Percentiles rank a stretch among this genome's conserved stretches.
phyloP scores from a whole-genome alignment of 495 filamentous ascomycete species.

The Talaromyces wortmannii region DNA sequence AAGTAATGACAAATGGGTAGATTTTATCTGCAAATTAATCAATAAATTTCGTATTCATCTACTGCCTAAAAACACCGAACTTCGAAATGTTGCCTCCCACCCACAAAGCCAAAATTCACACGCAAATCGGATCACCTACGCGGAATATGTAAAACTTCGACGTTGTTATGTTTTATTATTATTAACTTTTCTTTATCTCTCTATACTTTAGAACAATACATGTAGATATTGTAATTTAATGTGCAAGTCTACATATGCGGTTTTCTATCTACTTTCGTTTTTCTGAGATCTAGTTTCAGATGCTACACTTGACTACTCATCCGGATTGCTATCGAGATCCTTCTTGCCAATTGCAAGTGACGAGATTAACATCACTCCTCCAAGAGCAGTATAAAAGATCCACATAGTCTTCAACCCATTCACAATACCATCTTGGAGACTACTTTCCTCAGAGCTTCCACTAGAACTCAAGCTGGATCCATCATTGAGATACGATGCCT shows the following conservation, averaged over 20 bases:
- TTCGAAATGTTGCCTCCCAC: conserved; percentile 3
- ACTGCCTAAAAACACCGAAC: not conserved
- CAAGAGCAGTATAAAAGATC: conserved; percentile 53
- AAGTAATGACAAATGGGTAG: no score
- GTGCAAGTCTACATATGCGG: no score
- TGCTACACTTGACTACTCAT: no score
- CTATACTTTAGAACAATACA: no score
- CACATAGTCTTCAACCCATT: conserved; percentile 59
- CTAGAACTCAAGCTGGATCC: conserved; percentile 15
- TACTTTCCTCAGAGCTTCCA: conserved; percentile 8
- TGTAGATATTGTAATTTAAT: no score
- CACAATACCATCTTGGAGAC: conserved; percentile 43
- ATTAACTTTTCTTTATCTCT: no score
- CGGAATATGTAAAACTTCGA: conserved; percentile 3
- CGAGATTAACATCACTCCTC: conserved; percentile 37
- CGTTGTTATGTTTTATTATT: no score
- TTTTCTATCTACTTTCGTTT: no score
- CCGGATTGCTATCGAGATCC: no score
- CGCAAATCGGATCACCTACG: conserved; percentile 12
- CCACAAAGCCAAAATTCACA: conserved; percentile 10
- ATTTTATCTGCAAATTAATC: no score
- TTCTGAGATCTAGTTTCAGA: no score
- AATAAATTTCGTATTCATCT: not conserved
- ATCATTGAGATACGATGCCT: conserved; percentile 22
- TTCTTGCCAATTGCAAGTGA: conserved; percentile 25